These are phyloP conservation scores for Microthlaspi erraticum DNA, from an alignment of 345 rosid genomes.

Conservation along the genomic window DNA sequence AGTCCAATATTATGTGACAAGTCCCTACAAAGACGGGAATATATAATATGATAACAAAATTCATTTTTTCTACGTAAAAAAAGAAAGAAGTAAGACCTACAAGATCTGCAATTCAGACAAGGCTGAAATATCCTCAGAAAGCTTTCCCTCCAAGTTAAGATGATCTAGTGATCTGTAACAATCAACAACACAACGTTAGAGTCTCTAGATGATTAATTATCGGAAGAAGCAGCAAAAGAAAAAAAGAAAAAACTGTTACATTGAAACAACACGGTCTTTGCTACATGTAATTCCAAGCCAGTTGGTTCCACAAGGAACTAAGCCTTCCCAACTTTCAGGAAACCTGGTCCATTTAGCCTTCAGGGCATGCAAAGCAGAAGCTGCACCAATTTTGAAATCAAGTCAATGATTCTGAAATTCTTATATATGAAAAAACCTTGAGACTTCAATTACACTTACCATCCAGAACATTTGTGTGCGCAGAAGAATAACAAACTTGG, in stretches of 20 bases:
- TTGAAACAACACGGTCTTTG: constrained; percentile 53
- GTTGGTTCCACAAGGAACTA: constrained; percentile 66
- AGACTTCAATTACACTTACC: background rate
- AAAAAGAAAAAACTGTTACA: constrained; percentile 48
- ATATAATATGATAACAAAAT: constrained; percentile 21
- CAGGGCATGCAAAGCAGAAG: constrained; percentile 45
- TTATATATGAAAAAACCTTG: no score
- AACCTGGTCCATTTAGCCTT: constrained; percentile 48
- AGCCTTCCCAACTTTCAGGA: constrained; percentile 65
- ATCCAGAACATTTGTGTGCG: constrained; percentile 24
- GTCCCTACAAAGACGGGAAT: constrained; percentile 58
- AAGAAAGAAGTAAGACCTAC: constrained; percentile 50
- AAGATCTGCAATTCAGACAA: constrained; percentile 62
- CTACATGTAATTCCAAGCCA: constrained; percentile 78
- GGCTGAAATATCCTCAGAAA: constrained; percentile 52
- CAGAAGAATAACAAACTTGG: constrained; percentile 25
- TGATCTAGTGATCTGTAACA: constrained; percentile 59
- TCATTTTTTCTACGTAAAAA: background rate
- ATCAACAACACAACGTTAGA: constrained; percentile 8
- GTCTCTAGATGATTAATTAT: background rate
- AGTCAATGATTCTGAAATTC: no score
- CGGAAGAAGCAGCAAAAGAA: background rate
- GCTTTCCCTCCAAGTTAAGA: no score
- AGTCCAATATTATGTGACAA: constrained; percentile 67
- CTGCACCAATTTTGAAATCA: constrained; percentile 45